Evolutionary conservation across 495 filamentous ascomycete species (phyloP).

Genomic region (Penicillium paradoxum): DNA sequence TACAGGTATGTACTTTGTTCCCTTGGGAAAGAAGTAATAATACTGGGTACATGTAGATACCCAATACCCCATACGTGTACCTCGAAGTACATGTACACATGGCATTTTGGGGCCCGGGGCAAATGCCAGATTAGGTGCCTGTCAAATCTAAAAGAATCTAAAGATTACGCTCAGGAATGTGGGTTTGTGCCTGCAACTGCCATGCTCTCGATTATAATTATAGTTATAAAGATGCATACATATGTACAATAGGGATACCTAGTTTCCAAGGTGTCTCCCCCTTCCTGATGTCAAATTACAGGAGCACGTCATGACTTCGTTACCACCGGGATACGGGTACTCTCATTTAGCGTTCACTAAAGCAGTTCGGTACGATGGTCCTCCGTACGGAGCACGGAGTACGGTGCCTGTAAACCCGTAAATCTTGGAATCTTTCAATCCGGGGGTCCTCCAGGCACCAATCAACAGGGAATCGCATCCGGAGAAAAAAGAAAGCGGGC

Average conservation of each 20-base stretch:
- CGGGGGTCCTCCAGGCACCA: constrained; percentile 29
- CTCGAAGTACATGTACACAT: not conserved
- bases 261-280: too few relatives aligned
- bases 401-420: constrained; percentile 13
- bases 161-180: not conserved
- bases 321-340: constrained; percentile 20
- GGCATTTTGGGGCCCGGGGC: not conserved
- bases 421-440: constrained; percentile 15
- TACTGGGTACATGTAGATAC: not conserved
- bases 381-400: too few relatives aligned
- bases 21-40: not conserved
- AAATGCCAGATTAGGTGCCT: constrained; percentile 13
- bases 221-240: too few relatives aligned
- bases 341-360: constrained; percentile 5
- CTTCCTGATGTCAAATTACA: too few relatives aligned
- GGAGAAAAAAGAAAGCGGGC: constrained; percentile 31
- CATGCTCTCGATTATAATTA: not conserved
- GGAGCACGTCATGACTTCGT: constrained; percentile 30
- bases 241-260: too few relatives aligned
- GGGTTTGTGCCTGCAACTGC: not conserved
- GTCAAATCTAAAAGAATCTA: constrained; percentile 7
- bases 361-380: too few relatives aligned
- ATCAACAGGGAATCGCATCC: constrained; percentile 21
- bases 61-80: not conserved
- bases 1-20: not conserved